Base-by-base conservation (phyloP, 352 stramenopile species). In the Pythium diclinum region DNA sequence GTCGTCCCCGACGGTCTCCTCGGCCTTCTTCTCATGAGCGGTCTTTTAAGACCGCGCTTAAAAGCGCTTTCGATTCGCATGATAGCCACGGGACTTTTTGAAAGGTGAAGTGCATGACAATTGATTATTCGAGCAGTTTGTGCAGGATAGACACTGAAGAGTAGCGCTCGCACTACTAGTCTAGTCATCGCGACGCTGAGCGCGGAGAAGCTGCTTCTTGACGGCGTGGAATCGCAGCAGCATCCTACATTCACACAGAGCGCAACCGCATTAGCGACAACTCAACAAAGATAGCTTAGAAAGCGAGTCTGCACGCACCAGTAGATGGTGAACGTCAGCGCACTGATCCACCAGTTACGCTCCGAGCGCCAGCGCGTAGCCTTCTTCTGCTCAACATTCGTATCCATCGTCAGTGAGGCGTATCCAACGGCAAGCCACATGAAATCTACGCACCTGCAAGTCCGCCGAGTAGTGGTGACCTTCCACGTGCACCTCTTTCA, bases 271-370 rank as follows among this genome's bases (percentile, higher is more conserved):
- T 60, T 21, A 69, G 6, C 8, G 66, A 5, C 58, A 25, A 14
- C 23, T 49, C 36, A 28, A 28, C 25, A 28, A 28, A 28, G 25
- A 28, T 28, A 3, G 25, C 25, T 28, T 9, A 13, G 40, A 53
- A 42, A 47, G 47, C 13, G 25, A 28, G 25, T 28, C 25, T n/a
- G 25, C 10, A 73, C 76, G 28, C 28, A 90, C 83, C 84, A 93
- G 71, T 93, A 93, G 61, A 93, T 93, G 28, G 80, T 88, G 62
- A 93, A 93, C 33, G 82, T 89, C 30, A 93, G 80, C 23, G 84
- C 83, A 56, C 82, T 91, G 71, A 93, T 93, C 84, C 84, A 93
- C 82, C 82, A 93, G 70, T 93, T 93, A 52, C 84, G 69, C 70
- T 93, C 84, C 9, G 75, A 83, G 30, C 84, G 78, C 84, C 84